These are phyloP conservation scores for Metarhizium brunneum DNA, from an alignment of 2,329 filamentous ascomycete species.

Conservation along the genomic window DNA sequence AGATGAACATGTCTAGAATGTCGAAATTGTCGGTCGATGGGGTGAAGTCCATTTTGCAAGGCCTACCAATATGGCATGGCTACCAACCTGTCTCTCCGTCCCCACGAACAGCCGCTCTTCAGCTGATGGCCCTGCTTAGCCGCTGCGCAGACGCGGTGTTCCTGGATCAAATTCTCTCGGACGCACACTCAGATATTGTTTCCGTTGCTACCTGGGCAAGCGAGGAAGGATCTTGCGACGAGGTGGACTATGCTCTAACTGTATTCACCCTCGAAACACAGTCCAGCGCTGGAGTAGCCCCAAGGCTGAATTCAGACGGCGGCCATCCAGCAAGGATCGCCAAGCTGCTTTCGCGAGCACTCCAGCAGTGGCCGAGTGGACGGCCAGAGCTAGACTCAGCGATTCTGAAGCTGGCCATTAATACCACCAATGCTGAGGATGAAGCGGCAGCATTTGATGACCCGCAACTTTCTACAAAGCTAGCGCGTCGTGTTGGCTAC, in stretches of 20 bases:
- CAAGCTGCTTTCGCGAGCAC: conserved; percentile 18
- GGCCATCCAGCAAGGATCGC: conserved; percentile 19
- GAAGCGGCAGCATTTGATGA: conserved; percentile 62
- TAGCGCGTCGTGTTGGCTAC: conserved; percentile 41
- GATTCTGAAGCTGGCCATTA: conserved; percentile 57
- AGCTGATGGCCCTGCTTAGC: conserved; percentile 43
- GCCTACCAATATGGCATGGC: conserved; percentile 52
- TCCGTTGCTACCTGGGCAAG: conserved; percentile 13
- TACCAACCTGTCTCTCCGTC: conserved; percentile 42
- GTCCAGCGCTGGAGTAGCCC: conserved; percentile 17
- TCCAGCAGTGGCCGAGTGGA: conserved; percentile 21
- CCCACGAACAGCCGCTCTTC: conserved; percentile 54
- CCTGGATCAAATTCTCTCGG: conserved; percentile 19
- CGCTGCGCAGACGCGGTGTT: conserved; percentile 18
- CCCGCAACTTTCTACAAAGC: conserved; percentile 39
- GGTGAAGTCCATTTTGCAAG: conserved; percentile 43
- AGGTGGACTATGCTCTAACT: conserved; percentile 34
- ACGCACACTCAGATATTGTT: conserved; percentile 18
- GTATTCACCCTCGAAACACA: conserved; percentile 28
- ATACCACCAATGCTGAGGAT: conserved; percentile 74
- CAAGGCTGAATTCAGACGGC: conserved; percentile 12
- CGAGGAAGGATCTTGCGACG: conserved; percentile 8
- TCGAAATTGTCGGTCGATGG: conserved; percentile 46
- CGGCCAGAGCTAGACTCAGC: conserved; percentile 18
- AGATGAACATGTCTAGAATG: conserved; percentile 59